phyloP scores from a whole-genome alignment of 805 yeast genomes.

The Suhomyces prunicola region DNA sequence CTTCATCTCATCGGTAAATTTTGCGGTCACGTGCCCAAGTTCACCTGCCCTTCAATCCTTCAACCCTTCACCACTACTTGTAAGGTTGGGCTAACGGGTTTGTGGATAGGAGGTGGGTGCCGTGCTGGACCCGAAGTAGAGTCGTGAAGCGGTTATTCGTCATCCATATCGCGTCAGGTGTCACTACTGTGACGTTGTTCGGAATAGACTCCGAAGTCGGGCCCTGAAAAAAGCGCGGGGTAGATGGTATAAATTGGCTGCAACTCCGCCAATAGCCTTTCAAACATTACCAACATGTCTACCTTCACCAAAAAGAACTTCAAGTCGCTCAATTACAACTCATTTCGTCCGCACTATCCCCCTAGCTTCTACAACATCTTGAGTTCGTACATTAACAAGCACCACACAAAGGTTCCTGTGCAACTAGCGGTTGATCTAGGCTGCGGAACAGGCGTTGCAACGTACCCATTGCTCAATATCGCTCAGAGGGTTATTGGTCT shows the following conservation, averaged over 20 bases:
- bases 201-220: constrained; percentile 2
- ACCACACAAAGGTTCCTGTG: constrained; percentile 13
- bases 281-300: constrained; percentile 20
- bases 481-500: constrained; percentile 41
- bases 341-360: constrained; percentile 44
- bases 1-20: constrained; percentile 9
- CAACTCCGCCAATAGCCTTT: background rate
- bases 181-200: background rate
- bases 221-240: constrained; percentile 1
- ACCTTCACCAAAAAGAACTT: constrained; percentile 33
- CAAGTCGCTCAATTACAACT: constrained; percentile 32
- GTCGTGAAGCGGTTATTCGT: background rate
- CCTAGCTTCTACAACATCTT: constrained; percentile 32
- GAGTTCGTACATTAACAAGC: constrained; percentile 21
- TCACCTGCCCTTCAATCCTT: background rate
- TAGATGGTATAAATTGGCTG: background rate
- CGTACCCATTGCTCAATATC: constrained; percentile 40
- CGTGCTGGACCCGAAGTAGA: background rate
- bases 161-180: background rate
- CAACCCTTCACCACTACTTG: background rate
- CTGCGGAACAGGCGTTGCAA: constrained; percentile 54
- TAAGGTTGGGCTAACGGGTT: background rate
- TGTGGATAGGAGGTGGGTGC: background rate
- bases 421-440: constrained; percentile 41
- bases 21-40: constrained; percentile 1